Conservation (phyloP, 2,329 filamentous ascomycete species). For the Neonectria neomacrospora region DNA sequence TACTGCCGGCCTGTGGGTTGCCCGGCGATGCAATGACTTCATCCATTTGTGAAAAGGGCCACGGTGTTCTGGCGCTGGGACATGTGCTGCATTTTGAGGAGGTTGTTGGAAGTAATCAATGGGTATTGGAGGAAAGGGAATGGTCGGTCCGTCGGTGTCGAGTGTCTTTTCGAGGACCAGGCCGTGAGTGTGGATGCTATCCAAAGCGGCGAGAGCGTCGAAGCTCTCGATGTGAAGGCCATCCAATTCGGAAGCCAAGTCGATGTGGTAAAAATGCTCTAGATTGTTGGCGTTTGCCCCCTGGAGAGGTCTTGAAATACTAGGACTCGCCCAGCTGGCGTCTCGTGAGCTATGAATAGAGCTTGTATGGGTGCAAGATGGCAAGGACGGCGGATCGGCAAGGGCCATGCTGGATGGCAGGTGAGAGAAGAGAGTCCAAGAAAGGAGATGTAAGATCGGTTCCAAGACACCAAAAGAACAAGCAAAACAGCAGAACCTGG, state of each 20-base stretch:
- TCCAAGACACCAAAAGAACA: slow-evolving; percentile 59
- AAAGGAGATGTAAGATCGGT: slow-evolving; percentile 48
- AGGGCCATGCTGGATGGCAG: slow-evolving; percentile 50
- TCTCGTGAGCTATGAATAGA: slow-evolving; percentile 54
- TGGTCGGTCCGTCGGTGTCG: slow-evolving; percentile 1
- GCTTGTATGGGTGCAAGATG: slow-evolving; percentile 49
- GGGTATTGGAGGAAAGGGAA: slow-evolving; percentile 42
- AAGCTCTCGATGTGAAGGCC: slow-evolving; percentile 43
- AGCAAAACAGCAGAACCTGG: slow-evolving; percentile 43
- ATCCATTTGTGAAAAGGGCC: slow-evolving; percentile 79
- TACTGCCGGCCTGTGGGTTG: slow-evolving; percentile 50
- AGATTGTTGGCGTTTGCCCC: slow-evolving; percentile 7
- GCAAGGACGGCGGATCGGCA: slow-evolving; percentile 44
- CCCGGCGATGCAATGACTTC: slow-evolving; percentile 72
- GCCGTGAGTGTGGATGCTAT: slow-evolving; percentile 48
- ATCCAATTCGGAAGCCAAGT: slow-evolving; percentile 44
- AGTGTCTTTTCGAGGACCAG: slow-evolving; percentile 14
- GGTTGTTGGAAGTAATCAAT: slow-evolving; percentile 36
- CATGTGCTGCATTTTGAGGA: slow-evolving; percentile 18
- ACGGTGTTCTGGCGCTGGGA: slow-evolving; percentile 32
- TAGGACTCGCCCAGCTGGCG: slow-evolving; percentile 51
- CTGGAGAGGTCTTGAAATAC: slow-evolving; percentile 24
- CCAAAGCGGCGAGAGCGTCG: slow-evolving; percentile 52
- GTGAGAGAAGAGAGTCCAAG: slow-evolving; percentile 45
- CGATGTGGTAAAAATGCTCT: slow-evolving; percentile 46